Evolutionary conservation across 768 basidiomycete genomes (phyloP), one percentile per base, ranked within the genome.

Genomic region (Lentinula lateritia): DNA sequence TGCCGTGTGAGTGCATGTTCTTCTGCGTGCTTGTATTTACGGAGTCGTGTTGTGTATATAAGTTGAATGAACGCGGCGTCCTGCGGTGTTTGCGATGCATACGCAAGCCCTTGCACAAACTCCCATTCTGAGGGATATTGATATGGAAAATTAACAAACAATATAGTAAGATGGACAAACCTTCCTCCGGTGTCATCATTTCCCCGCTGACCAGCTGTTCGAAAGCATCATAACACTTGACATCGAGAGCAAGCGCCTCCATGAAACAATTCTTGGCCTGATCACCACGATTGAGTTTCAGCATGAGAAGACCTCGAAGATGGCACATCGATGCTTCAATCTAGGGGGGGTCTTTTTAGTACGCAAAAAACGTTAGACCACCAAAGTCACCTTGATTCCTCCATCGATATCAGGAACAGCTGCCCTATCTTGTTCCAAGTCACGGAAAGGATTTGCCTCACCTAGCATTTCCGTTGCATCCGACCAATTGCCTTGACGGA

Each of bases 291-390:
- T 93, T 95, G 15, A 98, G 80, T 69, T 97, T 95, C 58, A 95
- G 87, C 87, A 98, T 96, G 18, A 99, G 80, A 23, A 97, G 75
- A 12, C 95, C 97, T 59, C 97, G 86, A 16, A 99, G 79, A 69
- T 96, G 89, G 69, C 96, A 98, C 87, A 98, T 95, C 2, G 96
- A 97, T 3, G 97, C 93, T 76, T 98, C 94, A 42, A 98, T 90
- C 94, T 96, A 65, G 55, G 39, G 42, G 42, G 63, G 18, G 41
- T 64, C 20, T 48, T 52, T 43, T 42, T 12, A 48, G 10, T 20
- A 32, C 39, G 23, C 18, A 10, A 12, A 35, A 36, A 32, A 58
- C 18, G 7, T 45, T 16, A 35, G 20, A 34, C 32, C 5, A 1
- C 45, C 20, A 36, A 48, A 66, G 75, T 61, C 61, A 94, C 95